These are phyloP conservation scores for Rhizoclosmatium globosum DNA, from an alignment of 192 early-diverging fungal species.

Conservation along the genomic window DNA sequence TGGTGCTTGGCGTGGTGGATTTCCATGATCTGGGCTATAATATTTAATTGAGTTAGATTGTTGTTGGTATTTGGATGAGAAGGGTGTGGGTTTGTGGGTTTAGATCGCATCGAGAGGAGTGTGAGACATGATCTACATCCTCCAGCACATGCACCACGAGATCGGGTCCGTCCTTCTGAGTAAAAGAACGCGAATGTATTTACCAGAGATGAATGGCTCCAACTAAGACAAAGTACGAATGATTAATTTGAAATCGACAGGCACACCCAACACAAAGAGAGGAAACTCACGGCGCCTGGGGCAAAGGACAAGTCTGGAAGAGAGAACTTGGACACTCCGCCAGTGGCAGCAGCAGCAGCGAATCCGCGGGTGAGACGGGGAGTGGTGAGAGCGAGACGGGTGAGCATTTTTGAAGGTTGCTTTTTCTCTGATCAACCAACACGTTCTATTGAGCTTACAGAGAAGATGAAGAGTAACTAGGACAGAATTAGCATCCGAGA, in stretches of 20 bases:
- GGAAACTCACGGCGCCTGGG: constrained; percentile 69
- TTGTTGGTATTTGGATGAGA: too few species aligned
- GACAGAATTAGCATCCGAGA: too few species aligned
- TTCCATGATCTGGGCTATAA: constrained; percentile 82
- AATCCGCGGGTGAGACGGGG: not conserved
- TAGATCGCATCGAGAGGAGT: not conserved
- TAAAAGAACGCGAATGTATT: not conserved
- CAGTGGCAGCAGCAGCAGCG: constrained; percentile 13
- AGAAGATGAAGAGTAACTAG: too few species aligned
- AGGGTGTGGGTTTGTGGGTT: not conserved
- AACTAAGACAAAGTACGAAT: constrained; percentile 58
- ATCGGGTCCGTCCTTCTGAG: not conserved
- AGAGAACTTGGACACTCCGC: constrained; percentile 69
- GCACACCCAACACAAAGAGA: constrained; percentile 1
- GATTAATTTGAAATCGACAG: constrained; percentile 13
- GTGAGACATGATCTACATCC: not conserved
- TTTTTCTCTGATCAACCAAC: too few species aligned
- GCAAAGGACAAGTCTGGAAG: constrained; percentile 88
- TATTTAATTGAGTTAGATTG: not conserved
- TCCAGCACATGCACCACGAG: not conserved
- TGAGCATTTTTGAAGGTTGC: not conserved
- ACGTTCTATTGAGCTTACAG: too few species aligned
- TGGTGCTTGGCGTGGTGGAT: constrained; percentile 97
- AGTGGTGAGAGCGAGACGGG: not conserved
- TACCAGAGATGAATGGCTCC: constrained; percentile 87